Evolutionary conservation across 371 early-diverging fungal genomes (phyloP).

Genomic region (Entomophthora muscae): DNA sequence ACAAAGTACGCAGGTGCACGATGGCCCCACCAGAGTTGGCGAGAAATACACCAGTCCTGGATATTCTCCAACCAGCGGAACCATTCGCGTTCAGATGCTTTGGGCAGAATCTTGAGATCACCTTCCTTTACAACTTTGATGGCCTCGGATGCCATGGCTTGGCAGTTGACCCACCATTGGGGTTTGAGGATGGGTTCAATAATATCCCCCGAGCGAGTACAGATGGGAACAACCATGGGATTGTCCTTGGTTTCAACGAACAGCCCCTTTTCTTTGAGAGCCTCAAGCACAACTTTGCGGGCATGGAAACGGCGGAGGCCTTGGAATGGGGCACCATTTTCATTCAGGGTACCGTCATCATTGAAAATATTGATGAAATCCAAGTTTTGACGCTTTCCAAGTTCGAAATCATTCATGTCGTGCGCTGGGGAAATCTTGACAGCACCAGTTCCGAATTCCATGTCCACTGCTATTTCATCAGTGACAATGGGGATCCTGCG

Average conservation of each 20-base stretch:
- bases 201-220: slow-evolving; percentile 86
- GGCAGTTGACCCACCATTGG: slow-evolving; percentile 98
- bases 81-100: slow-evolving; percentile 84
- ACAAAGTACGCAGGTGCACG: slow-evolving; percentile 96
- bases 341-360: slow-evolving; percentile 89
- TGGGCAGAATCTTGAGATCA: slow-evolving; percentile 77
- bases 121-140: slow-evolving; percentile 75
- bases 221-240: slow-evolving; percentile 90
- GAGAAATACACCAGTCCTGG: slow-evolving; percentile 97
- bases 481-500: slow-evolving; percentile 85
- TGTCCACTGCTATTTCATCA: slow-evolving; percentile 84
- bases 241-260: slow-evolving; percentile 78
- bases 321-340: slow-evolving; percentile 66
- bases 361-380: slow-evolving; percentile 90
- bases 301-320: slow-evolving; percentile 95
- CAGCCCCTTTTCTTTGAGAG: slow-evolving; percentile 73
- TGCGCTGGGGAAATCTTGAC: slow-evolving; percentile 99
- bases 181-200: slow-evolving; percentile 98
- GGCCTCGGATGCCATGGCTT: slow-evolving; percentile 78
- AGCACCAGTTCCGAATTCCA: slow-evolving; percentile 97
- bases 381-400: slow-evolving; percentile 91
- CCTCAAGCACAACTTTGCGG: slow-evolving; percentile 72
- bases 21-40: slow-evolving; percentile 99
- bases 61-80: slow-evolving; percentile 94
- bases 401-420: slow-evolving; percentile 96